These are phyloP conservation scores for Diaporthe nobilis DNA, from an alignment of 2,329 filamentous ascomycete species.

Conservation along the genomic window DNA sequence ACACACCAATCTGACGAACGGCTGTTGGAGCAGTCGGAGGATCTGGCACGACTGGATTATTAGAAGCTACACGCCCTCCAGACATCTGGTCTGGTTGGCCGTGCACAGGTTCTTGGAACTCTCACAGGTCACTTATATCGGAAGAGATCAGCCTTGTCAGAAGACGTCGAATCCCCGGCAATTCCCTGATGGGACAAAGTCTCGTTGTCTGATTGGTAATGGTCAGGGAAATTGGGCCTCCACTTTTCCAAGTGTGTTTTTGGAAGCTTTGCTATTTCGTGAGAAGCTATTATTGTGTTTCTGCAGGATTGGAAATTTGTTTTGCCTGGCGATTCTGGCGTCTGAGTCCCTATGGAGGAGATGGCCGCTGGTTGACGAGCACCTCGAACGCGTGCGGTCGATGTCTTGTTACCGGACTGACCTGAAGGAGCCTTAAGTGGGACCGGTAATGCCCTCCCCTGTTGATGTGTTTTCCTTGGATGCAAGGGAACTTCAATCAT, in stretches of 20 bases:
- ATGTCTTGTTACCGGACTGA: not conserved
- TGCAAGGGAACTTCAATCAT: not conserved
- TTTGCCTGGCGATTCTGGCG: not conserved
- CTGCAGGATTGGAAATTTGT: too few species aligned
- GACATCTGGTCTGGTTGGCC: not conserved
- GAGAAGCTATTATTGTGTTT: not conserved
- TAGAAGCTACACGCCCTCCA: not conserved
- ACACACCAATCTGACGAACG: not conserved
- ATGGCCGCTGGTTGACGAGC: not conserved
- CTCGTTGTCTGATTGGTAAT: not conserved
- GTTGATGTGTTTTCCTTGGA: not conserved
- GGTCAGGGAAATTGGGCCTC: not conserved
- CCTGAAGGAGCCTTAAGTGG: not conserved
- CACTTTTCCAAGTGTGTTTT: not conserved
- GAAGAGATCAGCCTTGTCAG: not conserved
- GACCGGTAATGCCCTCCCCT: not conserved
- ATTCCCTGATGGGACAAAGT: not conserved
- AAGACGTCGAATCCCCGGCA: not conserved
- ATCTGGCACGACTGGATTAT: too few species aligned
- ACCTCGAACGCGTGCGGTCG: too few species aligned
- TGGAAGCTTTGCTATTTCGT: too few species aligned
- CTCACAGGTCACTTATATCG: not conserved
- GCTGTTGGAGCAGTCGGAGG: not conserved
- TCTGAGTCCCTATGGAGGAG: not conserved
- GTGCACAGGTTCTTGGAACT: not conserved